Conservation (phyloP, 1,139 yeast genomes). For the Zygoascus sp. region DNA sequence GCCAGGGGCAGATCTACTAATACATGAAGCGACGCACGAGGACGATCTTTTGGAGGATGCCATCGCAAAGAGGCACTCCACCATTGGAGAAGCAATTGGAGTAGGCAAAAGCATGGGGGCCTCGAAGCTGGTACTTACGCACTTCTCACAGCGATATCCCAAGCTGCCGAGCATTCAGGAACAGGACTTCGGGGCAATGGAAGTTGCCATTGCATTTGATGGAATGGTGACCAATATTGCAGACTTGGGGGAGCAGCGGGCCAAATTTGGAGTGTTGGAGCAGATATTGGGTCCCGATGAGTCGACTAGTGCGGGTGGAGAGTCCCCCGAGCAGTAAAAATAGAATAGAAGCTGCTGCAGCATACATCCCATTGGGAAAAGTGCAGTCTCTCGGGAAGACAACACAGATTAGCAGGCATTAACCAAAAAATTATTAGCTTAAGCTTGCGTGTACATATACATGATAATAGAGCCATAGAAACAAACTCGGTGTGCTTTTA, state of each 20-base stretch:
- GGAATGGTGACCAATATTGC: constrained; percentile 49
- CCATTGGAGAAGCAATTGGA: constrained; percentile 78
- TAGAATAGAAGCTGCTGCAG: no score
- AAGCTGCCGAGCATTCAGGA: constrained; percentile 45
- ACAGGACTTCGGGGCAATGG: constrained; percentile 13
- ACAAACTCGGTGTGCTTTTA: background rate
- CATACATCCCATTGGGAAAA: no score
- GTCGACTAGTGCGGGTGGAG: background rate
- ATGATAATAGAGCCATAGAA: background rate
- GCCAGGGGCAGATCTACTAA: constrained; percentile 60
- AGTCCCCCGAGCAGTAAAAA: background rate
- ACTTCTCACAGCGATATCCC: constrained; percentile 88
- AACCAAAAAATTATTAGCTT: background rate
- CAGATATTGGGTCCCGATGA: constrained; percentile 18
- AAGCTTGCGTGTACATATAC: background rate
- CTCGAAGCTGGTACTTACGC: constrained; percentile 69
- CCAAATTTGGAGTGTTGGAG: constrained; percentile 30
- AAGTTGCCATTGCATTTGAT: constrained; percentile 54
- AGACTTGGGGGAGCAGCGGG: constrained; percentile 37
- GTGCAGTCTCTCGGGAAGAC: no score
- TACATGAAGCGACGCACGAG: constrained; percentile 92
- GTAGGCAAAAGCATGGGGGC: constrained; percentile 72
- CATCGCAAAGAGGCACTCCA: constrained; percentile 75
- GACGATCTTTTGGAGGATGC: constrained; percentile 82
- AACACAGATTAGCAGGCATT: no score